Evolutionary conservation across 306 rosid genomes (phyloP).

Genomic region (Fragaria nilgerrensis): DNA sequence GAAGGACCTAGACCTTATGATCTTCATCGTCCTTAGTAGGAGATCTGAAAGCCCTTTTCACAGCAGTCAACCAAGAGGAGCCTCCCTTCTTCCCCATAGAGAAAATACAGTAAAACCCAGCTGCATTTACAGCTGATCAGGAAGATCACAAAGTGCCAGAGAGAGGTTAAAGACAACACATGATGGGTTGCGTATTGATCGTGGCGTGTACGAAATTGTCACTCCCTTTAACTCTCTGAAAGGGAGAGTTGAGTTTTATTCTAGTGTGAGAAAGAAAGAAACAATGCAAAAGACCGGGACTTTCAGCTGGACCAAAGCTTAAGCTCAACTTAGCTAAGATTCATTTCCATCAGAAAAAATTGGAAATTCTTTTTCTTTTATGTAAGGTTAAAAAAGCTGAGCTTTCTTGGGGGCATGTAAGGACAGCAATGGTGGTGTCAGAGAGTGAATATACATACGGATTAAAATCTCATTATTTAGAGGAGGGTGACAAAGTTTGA

Average conservation of each 20-base stretch:
- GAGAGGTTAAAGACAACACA: conserved; percentile 19
- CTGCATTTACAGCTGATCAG: conserved; percentile 51
- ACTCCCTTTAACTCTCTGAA: conserved; percentile 24
- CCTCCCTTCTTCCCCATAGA: conserved; percentile 92
- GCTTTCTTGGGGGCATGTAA: conserved; percentile 31
- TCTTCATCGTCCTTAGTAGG: conserved; percentile 94
- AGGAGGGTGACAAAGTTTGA: neutral
- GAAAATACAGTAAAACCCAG: conserved; percentile 42
- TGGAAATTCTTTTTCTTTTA: neutral
- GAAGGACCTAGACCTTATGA: conserved; percentile 42
- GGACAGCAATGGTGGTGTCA: conserved; percentile 45
- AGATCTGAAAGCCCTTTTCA: conserved; percentile 99
- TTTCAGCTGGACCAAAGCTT: neutral
- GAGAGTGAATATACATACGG: conserved; percentile 11
- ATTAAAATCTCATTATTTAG: neutral
- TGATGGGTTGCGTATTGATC: conserved; percentile 17
- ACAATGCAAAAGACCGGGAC: conserved; percentile 15
- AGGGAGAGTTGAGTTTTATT: conserved; percentile 9
- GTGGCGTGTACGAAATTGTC: conserved; percentile 26
- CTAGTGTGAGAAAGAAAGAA: conserved; percentile 12
- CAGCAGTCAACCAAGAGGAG: conserved; percentile 91
- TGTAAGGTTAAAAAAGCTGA: neutral
- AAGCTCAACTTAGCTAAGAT: neutral
- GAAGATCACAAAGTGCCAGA: conserved; percentile 30
- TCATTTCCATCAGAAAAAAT: conserved; percentile 18